Evolutionary conservation across 495 filamentous ascomycete species (phyloP).

Genomic region (Tuber borchii): DNA sequence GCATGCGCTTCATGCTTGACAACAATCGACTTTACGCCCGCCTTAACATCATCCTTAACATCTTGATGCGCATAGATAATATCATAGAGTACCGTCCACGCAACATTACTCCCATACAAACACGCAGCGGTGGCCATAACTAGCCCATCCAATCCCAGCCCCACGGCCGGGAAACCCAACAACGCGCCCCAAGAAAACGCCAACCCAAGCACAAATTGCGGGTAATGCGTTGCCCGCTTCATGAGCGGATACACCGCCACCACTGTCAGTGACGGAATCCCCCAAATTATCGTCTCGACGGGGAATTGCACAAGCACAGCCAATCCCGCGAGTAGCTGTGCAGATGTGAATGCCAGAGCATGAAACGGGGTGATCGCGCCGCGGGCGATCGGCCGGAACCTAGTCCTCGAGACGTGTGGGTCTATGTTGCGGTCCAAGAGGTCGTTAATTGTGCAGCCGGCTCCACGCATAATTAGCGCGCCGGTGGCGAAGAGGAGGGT

Average conservation of each 20-base stretch:
- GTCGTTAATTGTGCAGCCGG: slow-evolving; percentile 97
- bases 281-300: slow-evolving; percentile 73
- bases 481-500: slow-evolving; percentile 75
- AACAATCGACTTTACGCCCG: slow-evolving; percentile 92
- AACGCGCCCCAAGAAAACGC: slow-evolving; percentile 97
- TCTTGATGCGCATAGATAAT: slow-evolving; percentile 99
- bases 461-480: slow-evolving; percentile 90
- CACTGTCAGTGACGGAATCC: slow-evolving; percentile 72
- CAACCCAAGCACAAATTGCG: slow-evolving; percentile 82
- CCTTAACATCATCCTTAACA: slow-evolving; percentile 84
- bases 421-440: slow-evolving; percentile 94
- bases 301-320: slow-evolving; percentile 83
- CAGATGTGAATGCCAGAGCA: slow-evolving; percentile 74
- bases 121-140: slow-evolving; percentile 62
- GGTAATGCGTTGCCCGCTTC: slow-evolving; percentile 90
- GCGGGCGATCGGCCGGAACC: slow-evolving; percentile 80
- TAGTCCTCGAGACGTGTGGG: slow-evolving; percentile 79
- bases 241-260: slow-evolving; percentile 83
- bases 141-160: slow-evolving; percentile 68
- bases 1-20: slow-evolving; percentile 82
- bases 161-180: slow-evolving; percentile 91
- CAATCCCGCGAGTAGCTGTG: slow-evolving; percentile 72
- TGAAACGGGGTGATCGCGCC: slow-evolving; percentile 67
- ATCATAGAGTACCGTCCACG: slow-evolving; percentile 94
- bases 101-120: slow-evolving; percentile 77